These are phyloP conservation scores for Porodaedalea pini DNA, from an alignment of 1,284 basidiomycete genomes.

Conservation along the genomic window DNA sequence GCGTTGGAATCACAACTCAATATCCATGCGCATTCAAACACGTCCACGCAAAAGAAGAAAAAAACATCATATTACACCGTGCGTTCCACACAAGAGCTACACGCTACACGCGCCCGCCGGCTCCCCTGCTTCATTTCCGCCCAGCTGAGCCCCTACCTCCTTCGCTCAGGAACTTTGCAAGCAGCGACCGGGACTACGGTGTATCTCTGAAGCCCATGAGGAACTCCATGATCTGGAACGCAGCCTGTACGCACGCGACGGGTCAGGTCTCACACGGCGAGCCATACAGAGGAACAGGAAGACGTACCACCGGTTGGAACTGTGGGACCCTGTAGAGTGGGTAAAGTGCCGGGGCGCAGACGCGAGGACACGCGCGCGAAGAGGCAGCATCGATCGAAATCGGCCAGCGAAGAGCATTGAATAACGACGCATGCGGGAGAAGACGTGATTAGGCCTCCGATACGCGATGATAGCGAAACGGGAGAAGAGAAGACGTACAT, in stretches of 20 bases:
- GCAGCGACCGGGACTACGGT: slow-evolving; percentile 18
- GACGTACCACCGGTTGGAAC: slow-evolving; percentile 58
- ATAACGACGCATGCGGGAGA: background rate
- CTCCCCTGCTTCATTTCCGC: background rate
- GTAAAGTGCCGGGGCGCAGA: background rate
- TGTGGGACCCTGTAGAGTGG: slow-evolving; percentile 53
- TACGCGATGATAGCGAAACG: background rate
- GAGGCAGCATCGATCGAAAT: background rate
- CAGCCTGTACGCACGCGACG: slow-evolving; percentile 40
- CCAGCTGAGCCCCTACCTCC: background rate
- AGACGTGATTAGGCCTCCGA: background rate
- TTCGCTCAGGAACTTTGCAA: background rate
- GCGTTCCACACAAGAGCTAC: background rate
- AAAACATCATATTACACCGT: too few relatives aligned
- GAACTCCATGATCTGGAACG: slow-evolving; percentile 67
- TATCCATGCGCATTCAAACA: background rate
- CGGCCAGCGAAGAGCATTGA: background rate
- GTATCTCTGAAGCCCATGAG: slow-evolving; percentile 58
- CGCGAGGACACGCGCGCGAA: background rate
- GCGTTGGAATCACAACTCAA: background rate
- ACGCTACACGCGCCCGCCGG: background rate
- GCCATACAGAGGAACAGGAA: background rate
- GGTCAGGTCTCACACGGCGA: background rate
- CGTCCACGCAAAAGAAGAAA: too few relatives aligned
- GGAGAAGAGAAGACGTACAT: slow-evolving; percentile 45